These are phyloP conservation scores for Salvia sclarea DNA, from an alignment of 305 asterid species.

Conservation along the genomic window DNA sequence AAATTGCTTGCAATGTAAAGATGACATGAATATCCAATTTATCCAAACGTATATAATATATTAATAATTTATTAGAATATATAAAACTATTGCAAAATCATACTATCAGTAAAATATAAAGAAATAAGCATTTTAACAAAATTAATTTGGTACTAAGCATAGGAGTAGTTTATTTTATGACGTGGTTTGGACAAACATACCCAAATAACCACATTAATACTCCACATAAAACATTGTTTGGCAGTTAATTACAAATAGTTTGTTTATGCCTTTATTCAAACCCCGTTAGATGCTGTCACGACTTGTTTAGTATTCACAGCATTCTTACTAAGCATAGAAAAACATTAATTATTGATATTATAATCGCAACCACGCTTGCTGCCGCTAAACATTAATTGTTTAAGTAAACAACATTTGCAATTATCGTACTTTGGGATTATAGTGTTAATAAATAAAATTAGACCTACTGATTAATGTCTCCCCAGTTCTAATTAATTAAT, in stretches of 20 bases:
- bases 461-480: neutral
- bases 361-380: slow-evolving; percentile 26
- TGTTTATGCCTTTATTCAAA: neutral
- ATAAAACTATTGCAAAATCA: too few species aligned
- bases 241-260: neutral
- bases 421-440: slow-evolving; percentile 16
- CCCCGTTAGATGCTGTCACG: slow-evolving; percentile 2
- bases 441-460: neutral
- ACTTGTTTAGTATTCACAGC: slow-evolving; percentile 11
- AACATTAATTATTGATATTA: neutral
- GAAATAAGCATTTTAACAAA: neutral
- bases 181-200: neutral
- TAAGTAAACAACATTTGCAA: slow-evolving; percentile 7
- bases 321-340: slow-evolving; percentile 1
- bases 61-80: too few species aligned
- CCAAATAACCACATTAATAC: neutral
- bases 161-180: neutral
- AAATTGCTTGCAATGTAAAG: too few species aligned
- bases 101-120: too few species aligned
- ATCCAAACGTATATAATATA: too few species aligned
- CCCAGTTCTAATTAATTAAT: neutral
- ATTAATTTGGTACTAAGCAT: neutral
- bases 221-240: neutral
- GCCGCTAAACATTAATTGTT: slow-evolving; percentile 26
- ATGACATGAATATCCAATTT: too few species aligned